phyloP scores from a whole-genome alignment of 1,284 basidiomycete genomes.

The Microbotryum silenes-acaulis region DNA sequence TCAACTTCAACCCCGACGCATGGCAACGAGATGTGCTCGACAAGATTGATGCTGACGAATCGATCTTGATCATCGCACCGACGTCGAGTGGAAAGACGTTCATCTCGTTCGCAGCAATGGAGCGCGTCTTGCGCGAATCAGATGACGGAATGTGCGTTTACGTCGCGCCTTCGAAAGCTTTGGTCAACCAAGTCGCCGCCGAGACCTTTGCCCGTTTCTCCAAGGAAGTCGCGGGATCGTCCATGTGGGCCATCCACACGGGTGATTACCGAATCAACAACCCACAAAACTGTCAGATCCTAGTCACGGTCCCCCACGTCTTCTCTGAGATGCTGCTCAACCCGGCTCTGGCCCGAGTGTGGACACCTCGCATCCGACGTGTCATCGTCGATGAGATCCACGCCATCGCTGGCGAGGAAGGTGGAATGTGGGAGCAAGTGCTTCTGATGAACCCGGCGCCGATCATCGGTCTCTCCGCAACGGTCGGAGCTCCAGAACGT shows the following conservation, averaged over 20 bases:
- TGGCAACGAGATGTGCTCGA: slow-evolving; percentile 63
- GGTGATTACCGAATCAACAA: slow-evolving; percentile 58
- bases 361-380: slow-evolving; percentile 58
- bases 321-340: slow-evolving; percentile 60
- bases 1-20: slow-evolving; percentile 57
- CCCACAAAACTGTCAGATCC: slow-evolving; percentile 58
- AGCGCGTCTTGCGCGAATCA: slow-evolving; percentile 53
- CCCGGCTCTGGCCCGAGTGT: slow-evolving; percentile 52
- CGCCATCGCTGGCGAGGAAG: slow-evolving; percentile 59
- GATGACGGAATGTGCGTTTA: slow-evolving; percentile 60
- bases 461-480: slow-evolving; percentile 63
- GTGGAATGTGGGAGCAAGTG: slow-evolving; percentile 55
- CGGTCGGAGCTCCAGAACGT: slow-evolving; percentile 55
- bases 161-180: slow-evolving; percentile 63
- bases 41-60: slow-evolving; percentile 53
- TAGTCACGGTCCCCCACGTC: slow-evolving; percentile 63
- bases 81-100: slow-evolving; percentile 57
- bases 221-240: slow-evolving; percentile 51
- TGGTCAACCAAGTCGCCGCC: slow-evolving; percentile 53
- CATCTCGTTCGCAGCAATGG: slow-evolving; percentile 67
- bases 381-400: slow-evolving; percentile 67
- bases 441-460: slow-evolving; percentile 41
- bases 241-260: slow-evolving; percentile 59
- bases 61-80: slow-evolving; percentile 54
- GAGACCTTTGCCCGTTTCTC: slow-evolving; percentile 58